Conservation (phyloP, 805 yeast species). For the Ogataea parapolymorpha region DNA sequence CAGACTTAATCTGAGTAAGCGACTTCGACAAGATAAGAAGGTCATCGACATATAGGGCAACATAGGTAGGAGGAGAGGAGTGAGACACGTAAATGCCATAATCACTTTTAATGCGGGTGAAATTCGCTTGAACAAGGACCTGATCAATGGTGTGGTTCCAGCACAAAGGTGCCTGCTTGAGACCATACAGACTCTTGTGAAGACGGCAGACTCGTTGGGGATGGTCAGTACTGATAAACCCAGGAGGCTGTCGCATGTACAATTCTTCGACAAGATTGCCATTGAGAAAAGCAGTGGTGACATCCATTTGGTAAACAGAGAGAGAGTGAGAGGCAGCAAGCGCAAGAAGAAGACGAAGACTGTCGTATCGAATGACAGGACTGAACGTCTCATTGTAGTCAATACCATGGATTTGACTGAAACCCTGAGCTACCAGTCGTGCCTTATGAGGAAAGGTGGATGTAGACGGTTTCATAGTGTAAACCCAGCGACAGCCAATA, state of each 20-base stretch:
- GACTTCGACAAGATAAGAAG: not conserved
- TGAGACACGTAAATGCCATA: not conserved
- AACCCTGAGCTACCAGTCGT: too few relatives aligned
- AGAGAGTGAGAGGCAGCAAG: too few relatives aligned
- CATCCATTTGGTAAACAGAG: too few relatives aligned
- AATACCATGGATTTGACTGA: too few relatives aligned
- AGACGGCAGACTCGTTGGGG: conserved; percentile 1
- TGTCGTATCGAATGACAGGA: too few relatives aligned
- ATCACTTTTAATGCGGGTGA: not conserved
- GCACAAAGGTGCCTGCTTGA: not conserved
- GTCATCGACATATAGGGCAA: not conserved
- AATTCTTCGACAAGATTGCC: too few relatives aligned
- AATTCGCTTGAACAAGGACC: not conserved
- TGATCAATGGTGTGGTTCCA: not conserved
- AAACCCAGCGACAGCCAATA: too few relatives aligned
- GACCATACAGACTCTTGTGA: not conserved
- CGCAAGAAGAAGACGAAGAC: too few relatives aligned
- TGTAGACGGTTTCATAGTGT: too few relatives aligned
- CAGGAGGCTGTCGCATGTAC: conserved; percentile 8
- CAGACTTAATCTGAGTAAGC: not conserved
- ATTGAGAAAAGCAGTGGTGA: too few relatives aligned
- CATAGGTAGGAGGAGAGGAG: not conserved
- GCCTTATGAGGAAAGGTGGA: too few relatives aligned
- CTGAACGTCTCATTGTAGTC: too few relatives aligned
- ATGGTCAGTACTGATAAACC: not conserved